Conservation (phyloP, 176 grass and related monocot genomes). For the Avena insularis region DNA sequence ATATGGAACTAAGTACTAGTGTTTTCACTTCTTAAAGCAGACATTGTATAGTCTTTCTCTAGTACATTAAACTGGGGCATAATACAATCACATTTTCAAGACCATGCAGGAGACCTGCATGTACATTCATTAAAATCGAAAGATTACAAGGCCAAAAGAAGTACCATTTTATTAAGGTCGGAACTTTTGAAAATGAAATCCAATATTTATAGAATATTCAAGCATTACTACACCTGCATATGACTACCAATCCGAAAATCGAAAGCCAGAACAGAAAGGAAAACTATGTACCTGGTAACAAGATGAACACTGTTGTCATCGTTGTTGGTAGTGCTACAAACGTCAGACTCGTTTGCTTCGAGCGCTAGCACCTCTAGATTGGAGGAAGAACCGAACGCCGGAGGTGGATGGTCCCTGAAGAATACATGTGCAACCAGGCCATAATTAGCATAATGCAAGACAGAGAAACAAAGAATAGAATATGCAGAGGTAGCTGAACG, state of each 20-base stretch:
- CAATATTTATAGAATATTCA: background rate
- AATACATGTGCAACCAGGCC: background rate
- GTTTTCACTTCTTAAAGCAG: constrained; percentile 6
- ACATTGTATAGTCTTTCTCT: background rate
- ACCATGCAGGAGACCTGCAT: background rate
- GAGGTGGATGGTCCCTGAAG: constrained; percentile 63
- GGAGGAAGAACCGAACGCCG: constrained; percentile 68
- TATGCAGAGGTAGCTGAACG: background rate
- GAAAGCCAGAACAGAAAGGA: background rate
- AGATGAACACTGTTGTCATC: constrained; percentile 57
- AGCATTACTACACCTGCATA: background rate
- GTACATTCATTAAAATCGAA: background rate
- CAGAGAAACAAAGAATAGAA: background rate
- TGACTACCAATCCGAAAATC: background rate
- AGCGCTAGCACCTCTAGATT: constrained; percentile 66
- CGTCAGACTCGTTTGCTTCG: constrained; percentile 44
- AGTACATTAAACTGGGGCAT: too few species aligned
- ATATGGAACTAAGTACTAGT: background rate
- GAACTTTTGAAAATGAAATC: too few species aligned
- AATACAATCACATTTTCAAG: background rate
- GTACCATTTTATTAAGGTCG: background rate
- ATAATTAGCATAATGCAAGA: background rate
- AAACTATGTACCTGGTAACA: constrained; percentile 49
- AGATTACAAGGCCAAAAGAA: background rate
- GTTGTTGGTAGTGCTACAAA: constrained; percentile 36